Percentiles rank a stretch among this genome's conserved stretches.
phyloP scores from a whole-genome alignment of 352 stramenopile species.

The Globisporangium canariense region DNA sequence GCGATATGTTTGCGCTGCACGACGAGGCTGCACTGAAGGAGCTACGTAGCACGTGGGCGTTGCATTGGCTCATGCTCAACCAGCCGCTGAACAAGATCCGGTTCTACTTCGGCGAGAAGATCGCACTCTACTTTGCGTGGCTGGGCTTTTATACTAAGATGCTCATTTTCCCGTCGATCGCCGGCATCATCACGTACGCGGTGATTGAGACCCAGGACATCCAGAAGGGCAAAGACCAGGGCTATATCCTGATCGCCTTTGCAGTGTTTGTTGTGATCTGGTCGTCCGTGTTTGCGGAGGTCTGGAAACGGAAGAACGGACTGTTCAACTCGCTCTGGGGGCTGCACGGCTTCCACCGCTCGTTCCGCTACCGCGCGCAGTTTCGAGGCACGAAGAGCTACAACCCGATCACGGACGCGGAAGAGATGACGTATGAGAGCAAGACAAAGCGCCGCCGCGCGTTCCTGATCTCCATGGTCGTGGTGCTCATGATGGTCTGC shows the following conservation, averaged over 20 bases:
- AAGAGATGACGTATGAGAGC: slow-evolving; percentile 69
- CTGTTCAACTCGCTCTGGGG: slow-evolving; percentile 85
- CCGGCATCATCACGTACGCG: slow-evolving; percentile 75
- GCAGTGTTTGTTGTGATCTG: slow-evolving; percentile 85
- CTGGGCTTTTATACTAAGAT: slow-evolving; percentile 93
- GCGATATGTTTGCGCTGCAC: slow-evolving; percentile 87
- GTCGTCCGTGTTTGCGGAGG: slow-evolving; percentile 83
- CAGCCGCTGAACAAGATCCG: slow-evolving; percentile 88
- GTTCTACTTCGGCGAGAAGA: slow-evolving; percentile 90
- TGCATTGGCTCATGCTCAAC: slow-evolving; percentile 70
- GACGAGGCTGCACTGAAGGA: slow-evolving; percentile 65
- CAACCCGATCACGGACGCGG: slow-evolving; percentile 59
- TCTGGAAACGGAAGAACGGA: slow-evolving; percentile 88
- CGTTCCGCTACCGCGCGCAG: slow-evolving; percentile 76
- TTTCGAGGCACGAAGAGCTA: slow-evolving; percentile 79
- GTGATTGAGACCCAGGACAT: slow-evolving; percentile 47
- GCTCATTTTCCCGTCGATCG: slow-evolving; percentile 75
- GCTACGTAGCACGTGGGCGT: slow-evolving; percentile 71
- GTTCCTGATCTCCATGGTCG: slow-evolving; percentile 52
- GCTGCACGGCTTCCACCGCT: slow-evolving; percentile 65
- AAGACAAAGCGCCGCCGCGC: slow-evolving; percentile 47
- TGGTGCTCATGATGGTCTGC: slow-evolving; percentile 72
- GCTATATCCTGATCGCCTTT: slow-evolving; percentile 77
- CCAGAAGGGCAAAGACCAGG: slow-evolving; percentile 41
- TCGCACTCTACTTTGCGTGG: slow-evolving; percentile 91